A percentile compares a stretch with the other conserved stretches of the same genome.
phyloP scores from a whole-genome alignment of 2,329 filamentous ascomycete genomes.

The Aquanectria penicillioides region DNA sequence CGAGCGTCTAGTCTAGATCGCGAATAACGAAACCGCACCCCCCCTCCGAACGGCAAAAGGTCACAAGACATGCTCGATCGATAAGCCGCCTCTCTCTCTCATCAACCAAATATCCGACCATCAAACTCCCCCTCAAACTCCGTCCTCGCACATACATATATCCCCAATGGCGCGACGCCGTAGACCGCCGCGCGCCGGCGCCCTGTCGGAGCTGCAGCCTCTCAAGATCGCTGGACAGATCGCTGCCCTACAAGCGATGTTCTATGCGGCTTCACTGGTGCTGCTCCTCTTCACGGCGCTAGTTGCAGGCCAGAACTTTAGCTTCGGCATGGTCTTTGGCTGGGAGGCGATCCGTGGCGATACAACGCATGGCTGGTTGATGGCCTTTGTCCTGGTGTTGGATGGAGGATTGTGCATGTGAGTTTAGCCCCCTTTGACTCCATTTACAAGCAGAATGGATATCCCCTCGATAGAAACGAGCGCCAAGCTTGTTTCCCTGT shows the following conservation, averaged over 20 bases:
- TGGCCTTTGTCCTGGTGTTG: constrained; percentile 67
- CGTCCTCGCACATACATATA: neutral
- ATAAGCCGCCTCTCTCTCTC: constrained; percentile 18
- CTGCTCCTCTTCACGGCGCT: constrained; percentile 68
- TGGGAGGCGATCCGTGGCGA: constrained; percentile 69
- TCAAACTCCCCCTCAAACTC: neutral
- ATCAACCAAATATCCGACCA: neutral
- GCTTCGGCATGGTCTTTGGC: constrained; percentile 64
- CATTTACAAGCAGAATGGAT: neutral
- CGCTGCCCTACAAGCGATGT: constrained; percentile 64
- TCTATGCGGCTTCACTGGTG: constrained; percentile 62
- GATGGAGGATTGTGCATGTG: constrained; percentile 65
- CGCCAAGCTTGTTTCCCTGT: neutral
- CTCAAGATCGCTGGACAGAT: constrained; percentile 70
- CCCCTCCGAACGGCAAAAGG: neutral
- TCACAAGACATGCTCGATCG: constrained; percentile 35
- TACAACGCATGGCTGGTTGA: constrained; percentile 69
- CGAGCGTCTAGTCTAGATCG: too few relatives aligned
- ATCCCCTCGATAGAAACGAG: neutral
- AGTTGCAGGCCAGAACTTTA: constrained; percentile 66
- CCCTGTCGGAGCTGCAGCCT: constrained; percentile 69
- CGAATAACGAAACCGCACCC: too few relatives aligned
- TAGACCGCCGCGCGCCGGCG: constrained; percentile 68
- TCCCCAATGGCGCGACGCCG: constrained; percentile 64
- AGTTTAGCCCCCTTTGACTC: constrained; percentile 32